A percentile compares a stretch with the other conserved stretches of the same genome.
phyloP scores from a whole-genome alignment of 2,329 filamentous ascomycete genomes.

The Biscogniauxia marginata region DNA sequence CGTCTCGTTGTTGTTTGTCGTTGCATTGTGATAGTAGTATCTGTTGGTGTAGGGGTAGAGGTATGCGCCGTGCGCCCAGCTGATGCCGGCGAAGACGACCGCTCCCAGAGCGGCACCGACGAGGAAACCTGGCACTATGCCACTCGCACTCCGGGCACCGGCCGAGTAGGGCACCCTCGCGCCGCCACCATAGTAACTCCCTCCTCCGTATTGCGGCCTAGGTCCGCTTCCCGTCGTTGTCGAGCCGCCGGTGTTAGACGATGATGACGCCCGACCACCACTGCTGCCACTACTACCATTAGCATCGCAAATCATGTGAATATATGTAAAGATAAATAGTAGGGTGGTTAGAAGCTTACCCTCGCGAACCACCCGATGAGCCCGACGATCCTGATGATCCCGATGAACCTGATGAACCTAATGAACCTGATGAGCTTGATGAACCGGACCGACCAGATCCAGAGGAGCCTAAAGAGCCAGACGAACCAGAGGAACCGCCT shows the following conservation, averaged over 20 bases:
- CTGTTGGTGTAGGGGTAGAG: slow-evolving; percentile 51
- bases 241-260: slow-evolving; percentile 46
- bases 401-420: slow-evolving; percentile 8
- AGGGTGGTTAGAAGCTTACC: no score
- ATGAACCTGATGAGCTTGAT: slow-evolving; percentile 28
- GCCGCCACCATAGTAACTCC: slow-evolving; percentile 67
- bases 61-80: slow-evolving; percentile 47
- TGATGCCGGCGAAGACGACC: not conserved
- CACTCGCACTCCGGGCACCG: slow-evolving; percentile 47
- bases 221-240: slow-evolving; percentile 60
- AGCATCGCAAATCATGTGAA: not conserved
- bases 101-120: slow-evolving; percentile 51
- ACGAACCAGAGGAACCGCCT: slow-evolving; percentile 22
- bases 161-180: slow-evolving; percentile 58
- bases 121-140: slow-evolving; percentile 52
- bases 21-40: slow-evolving; percentile 49
- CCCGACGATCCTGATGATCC: not conserved
- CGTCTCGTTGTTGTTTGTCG: slow-evolving; percentile 54
- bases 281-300: slow-evolving; percentile 4
- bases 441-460: slow-evolving; percentile 9
- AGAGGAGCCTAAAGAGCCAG: slow-evolving; percentile 15
- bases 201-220: slow-evolving; percentile 57
- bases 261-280: slow-evolving; percentile 30
- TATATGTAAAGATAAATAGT: no score
- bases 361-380: slow-evolving; percentile 2